Percentiles rank a stretch among this genome's conserved stretches.
phyloP scores from a whole-genome alignment of 805 yeast species.

The Wickerhamiella brachini region DNA sequence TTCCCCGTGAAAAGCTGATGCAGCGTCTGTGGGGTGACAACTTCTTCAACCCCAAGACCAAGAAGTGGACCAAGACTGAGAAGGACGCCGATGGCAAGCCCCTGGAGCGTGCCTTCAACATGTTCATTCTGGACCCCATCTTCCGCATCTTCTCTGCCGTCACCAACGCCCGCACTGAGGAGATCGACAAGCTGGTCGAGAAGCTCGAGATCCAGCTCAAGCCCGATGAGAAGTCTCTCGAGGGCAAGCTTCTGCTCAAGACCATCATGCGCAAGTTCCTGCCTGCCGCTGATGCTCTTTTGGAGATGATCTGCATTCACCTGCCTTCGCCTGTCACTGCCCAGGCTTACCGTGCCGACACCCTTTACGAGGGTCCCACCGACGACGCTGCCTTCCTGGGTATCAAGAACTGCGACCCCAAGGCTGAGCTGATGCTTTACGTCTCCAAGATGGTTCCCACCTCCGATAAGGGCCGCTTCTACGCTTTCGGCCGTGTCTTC shows the following conservation, averaged over 20 bases:
- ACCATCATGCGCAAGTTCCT: constrained; percentile 98
- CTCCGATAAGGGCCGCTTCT: constrained; percentile 99
- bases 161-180: constrained; percentile 98
- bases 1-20: constrained; percentile 95
- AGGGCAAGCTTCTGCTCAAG: constrained; percentile 97
- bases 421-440: constrained; percentile 96
- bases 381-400: constrained; percentile 76
- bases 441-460: constrained; percentile 99
- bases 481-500: constrained; percentile 99
- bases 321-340: constrained; percentile 99
- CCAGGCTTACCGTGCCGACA: constrained; percentile 97
- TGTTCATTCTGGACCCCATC: constrained; percentile 97
- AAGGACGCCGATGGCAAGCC: constrained; percentile 91
- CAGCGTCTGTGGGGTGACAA: constrained; percentile 99
- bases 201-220: constrained; percentile 89
- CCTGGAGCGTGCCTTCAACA: constrained; percentile 98
- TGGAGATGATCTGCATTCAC: constrained; percentile 97
- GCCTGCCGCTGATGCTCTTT: constrained; percentile 99
- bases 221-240: constrained; percentile 95
- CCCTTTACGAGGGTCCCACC: constrained; percentile 97
- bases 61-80: constrained; percentile 95
- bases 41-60: constrained; percentile 99
- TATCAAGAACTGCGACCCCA: constrained; percentile 97
- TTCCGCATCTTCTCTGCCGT: constrained; percentile 92
- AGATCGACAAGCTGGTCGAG: constrained; percentile 79